Base-by-base conservation (phyloP, 768 basidiomycete genomes). In the Obba rivulosa region DNA sequence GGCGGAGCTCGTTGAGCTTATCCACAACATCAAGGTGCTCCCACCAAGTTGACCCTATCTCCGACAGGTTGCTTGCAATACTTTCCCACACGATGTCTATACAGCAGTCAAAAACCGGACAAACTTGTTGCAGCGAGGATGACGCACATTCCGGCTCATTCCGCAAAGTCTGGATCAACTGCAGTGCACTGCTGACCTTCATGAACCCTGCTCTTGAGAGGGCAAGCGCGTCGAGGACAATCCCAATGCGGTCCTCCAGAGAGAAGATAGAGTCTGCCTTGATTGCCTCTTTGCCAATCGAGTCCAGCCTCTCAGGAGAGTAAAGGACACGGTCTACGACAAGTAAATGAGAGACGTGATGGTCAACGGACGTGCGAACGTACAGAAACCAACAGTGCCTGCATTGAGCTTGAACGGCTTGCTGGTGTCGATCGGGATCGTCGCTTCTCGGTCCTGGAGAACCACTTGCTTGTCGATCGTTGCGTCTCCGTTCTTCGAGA, bases 381-480 rank as follows among this genome's bases (percentile, higher is more conserved):
- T 9, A 91, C 91, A 98, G 57, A 95, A 88, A 50, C 94, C 92
- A 43, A 79, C 78, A 1, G 92, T 93, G 36, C 85, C 85, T 2
- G 85, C 86, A 62, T 98, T 98, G 52, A 98, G 69, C 69, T 98
- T 98, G 76, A 85, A 98, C 4, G 81, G 72, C 60, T 77, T 80
- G 63, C 67, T 79, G 11, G 81, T 87, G 63, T 91, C 84, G n/a
- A 97, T 57, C 17, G 77, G 64, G 56, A 93, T 77, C 17, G 70
- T 73, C 34, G 74, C 76, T 63, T 92, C 83, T 34, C 91, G 79
- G 40, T 80, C 75, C 51, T 75, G 68, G 24, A 99, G 75, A 43
- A 96, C 63, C 13, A 77, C 72, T 31, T 74, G 69, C 46, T 75
- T 80, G 62, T 93, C 78, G 41, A 90, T 63, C 11, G 63, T 62